Evolutionary conservation across 1,284 basidiomycete genomes (phyloP), one percentile per base, ranked within the genome.

Genomic region (Boletus nobilissimus): DNA sequence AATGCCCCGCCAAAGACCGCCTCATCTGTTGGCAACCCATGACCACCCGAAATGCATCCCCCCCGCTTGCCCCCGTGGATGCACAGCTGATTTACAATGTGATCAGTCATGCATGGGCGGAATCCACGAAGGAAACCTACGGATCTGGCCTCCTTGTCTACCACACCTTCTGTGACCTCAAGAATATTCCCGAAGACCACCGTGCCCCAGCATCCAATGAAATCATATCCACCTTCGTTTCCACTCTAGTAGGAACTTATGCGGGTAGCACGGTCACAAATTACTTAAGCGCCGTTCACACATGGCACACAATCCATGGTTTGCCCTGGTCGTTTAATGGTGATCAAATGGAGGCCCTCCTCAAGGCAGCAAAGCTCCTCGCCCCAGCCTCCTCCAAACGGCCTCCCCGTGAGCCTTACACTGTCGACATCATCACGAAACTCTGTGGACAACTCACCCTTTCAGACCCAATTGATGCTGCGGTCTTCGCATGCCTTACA

Each of bases 291-390:
- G 43, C 11, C 11, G 43, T 46, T 19, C 10, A 19, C 10, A 19
- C 43, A 46, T 46, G 43, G 43, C 43, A 46, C 43, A 46, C 43
- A 10, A 19, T 46, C 19, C 43, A 46, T 19, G 19, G 43, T 19
- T 19, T 46, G 43, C 11, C 10, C 10, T 46, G 43, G 43, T 11
- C 10, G 0, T 1, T 57, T 1, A 63, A 63, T 19, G 8, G 10
- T 0, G 11, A 3, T 1, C 57, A 76, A 9, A 13, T 6, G 0
- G 43, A 63, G 0, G 43, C 57, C 1, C 64, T 77, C 0, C 32
- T 54, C 3, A 76, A 64, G 22, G 77, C 51, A 0, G 40, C 71
- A 3, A 22, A n/a, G 3, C 0, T 5, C 1, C 39, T 77, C 1
- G 24, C 74, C 0, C 66, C 62, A 0, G 1, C 74, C 0, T 9